Conservation (phyloP, 2,329 filamentous ascomycete genomes). For the Aspergillus jensenii region DNA sequence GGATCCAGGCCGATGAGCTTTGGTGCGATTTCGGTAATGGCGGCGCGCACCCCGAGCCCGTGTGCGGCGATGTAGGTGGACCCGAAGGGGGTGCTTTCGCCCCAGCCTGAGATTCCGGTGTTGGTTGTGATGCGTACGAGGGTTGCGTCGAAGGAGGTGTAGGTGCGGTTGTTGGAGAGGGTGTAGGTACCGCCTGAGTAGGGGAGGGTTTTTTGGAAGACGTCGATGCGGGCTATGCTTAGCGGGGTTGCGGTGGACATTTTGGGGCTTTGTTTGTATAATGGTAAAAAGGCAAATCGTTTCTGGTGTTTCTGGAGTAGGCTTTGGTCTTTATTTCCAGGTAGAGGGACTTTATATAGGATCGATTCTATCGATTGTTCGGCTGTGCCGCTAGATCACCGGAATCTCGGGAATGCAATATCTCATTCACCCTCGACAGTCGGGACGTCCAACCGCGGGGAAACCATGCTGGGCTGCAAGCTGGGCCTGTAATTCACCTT, state of each 20-base stretch:
- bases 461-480: too few relatives aligned
- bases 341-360: too few relatives aligned
- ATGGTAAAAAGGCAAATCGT: too few relatives aligned
- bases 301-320: too few relatives aligned
- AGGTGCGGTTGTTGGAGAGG: constrained; percentile 20
- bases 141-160: constrained; percentile 24
- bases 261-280: not conserved
- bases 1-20: constrained; percentile 26
- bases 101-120: constrained; percentile 26
- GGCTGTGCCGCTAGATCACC: too few relatives aligned
- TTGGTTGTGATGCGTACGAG: constrained; percentile 26
- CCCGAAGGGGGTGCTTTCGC: constrained; percentile 27
- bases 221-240: constrained; percentile 16
- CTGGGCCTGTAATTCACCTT: too few relatives aligned
- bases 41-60: constrained; percentile 21
- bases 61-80: constrained; percentile 22
- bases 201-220: constrained; percentile 23
- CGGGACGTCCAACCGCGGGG: too few relatives aligned
- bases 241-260: not conserved
- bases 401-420: too few relatives aligned
- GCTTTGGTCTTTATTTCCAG: too few relatives aligned
- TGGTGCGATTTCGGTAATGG: constrained; percentile 26
- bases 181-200: constrained; percentile 21
- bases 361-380: too few relatives aligned
- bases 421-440: too few relatives aligned